A percentile compares a stretch with the other conserved stretches of the same genome.
These are phyloP conservation scores for Selaginella tamariscina DNA, from an alignment of 75 land plant genomes.

Conservation along the genomic window DNA sequence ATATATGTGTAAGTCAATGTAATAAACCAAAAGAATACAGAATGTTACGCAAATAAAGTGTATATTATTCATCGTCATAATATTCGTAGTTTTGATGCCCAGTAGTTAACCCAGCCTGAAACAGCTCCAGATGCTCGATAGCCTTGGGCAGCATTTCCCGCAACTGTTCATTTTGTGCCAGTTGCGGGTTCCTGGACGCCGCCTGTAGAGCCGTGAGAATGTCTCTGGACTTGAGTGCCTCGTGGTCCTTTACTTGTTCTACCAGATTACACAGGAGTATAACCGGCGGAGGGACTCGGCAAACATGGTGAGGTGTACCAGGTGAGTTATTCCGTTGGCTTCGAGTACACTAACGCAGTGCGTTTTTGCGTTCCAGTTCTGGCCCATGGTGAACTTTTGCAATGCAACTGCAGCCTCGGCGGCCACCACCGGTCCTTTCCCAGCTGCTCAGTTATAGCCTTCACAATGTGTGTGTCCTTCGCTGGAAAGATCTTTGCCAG, in stretches of 20 bases:
- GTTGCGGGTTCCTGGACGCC: not conserved
- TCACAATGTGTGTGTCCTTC: not conserved
- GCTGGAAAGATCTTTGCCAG: slow-evolving; percentile 2
- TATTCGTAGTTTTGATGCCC: too few species aligned
- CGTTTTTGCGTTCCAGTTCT: not conserved
- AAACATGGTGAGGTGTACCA: not conserved
- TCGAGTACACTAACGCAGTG: not conserved
- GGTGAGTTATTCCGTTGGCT: not conserved
- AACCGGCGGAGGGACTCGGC: not conserved
- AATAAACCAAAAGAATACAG: too few species aligned
- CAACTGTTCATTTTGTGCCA: not conserved
- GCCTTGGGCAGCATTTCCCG: slow-evolving; percentile 44
- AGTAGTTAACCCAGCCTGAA: slow-evolving; percentile 37
- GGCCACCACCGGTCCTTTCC: not conserved
- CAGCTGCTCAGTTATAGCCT: not conserved
- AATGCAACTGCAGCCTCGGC: not conserved
- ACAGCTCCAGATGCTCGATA: slow-evolving; percentile 48
- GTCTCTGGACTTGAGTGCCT: not conserved
- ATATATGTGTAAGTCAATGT: too few species aligned
- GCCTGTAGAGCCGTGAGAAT: not conserved
- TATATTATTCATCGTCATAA: too few species aligned
- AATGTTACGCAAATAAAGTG: too few species aligned
- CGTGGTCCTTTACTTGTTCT: not conserved
- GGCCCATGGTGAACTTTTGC: not conserved
- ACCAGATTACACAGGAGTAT: slow-evolving; percentile 2